These are phyloP conservation scores for Scedosporium dehoogii DNA, from an alignment of 2,329 filamentous ascomycete species.

Conservation along the genomic window DNA sequence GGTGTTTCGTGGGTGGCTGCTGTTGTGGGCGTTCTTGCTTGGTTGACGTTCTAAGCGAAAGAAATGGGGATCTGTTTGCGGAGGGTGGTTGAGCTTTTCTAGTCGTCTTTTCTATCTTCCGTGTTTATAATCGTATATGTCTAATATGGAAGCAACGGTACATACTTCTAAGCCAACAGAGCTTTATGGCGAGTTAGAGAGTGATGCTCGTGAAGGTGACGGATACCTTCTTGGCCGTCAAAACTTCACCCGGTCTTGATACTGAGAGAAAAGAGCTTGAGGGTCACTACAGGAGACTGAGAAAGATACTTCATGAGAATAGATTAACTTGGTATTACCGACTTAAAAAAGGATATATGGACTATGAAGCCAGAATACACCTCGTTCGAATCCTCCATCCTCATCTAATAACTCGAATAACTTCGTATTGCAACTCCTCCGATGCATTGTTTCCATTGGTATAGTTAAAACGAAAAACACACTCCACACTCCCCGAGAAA, in stretches of 20 bases:
- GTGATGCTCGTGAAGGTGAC: not conserved
- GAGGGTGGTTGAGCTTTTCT: not conserved
- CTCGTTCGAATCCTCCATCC: not conserved
- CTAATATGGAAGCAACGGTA: not conserved
- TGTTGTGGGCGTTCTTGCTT: not conserved
- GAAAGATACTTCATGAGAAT: not conserved
- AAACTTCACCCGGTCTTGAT: too few species aligned
- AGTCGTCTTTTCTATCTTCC: not conserved
- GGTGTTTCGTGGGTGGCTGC: not conserved
- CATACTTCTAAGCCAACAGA: not conserved
- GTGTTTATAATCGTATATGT: not conserved
- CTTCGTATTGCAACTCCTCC: not conserved
- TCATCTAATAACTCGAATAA: not conserved
- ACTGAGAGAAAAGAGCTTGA: not conserved
- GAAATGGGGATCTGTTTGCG: not conserved
- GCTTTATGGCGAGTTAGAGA: not conserved
- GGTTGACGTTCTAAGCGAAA: not conserved
- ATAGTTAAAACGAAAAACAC: not conserved
- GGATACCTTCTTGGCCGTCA: too few species aligned
- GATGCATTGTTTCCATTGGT: not conserved
- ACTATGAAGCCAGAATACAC: not conserved
- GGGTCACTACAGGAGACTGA: not conserved
- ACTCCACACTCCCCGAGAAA: not conserved
- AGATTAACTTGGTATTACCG: not conserved
- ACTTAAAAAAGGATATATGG: not conserved